Base-by-base conservation (phyloP, 225 moss, liverwort and hornwort genomes). In the Antitrichia curtipendula region DNA sequence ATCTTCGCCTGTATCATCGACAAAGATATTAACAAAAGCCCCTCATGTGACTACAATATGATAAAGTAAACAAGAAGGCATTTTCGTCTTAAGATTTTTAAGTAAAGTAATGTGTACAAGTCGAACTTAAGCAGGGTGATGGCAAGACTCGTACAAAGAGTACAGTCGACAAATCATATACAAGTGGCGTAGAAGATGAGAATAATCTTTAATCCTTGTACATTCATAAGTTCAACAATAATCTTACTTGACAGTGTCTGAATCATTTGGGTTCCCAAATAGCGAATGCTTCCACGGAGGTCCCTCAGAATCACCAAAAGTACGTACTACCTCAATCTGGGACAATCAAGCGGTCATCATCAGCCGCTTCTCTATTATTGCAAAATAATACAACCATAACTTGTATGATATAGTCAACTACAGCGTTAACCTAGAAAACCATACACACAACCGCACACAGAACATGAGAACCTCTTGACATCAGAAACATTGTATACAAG, bases 201-300 rank as follows among this genome's bases (percentile, higher is more conserved):
- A 36, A 24, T 25, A 38, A 78, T 56, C 60, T 80, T 64, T 45
- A 36, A 88, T 40, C 38, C 38, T 72, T 29, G 16, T 40, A 41
- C 65, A 70, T 32, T 45, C 47, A 69, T 16, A 49, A 80, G 75
- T 65, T 43, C 66, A 86, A 86, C 45, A 24, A 43, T 36, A 84
- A 83, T 84, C 91, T 88, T 93, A 97, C 99, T 92, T 97, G 87
- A 90, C 91, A 86, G 99, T 99, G 82, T 99, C 99, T 75, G 95
- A 90, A 88, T 99, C 99, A 78, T 95, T 95, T 24, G 99, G 99
- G 90, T 99, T 97, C 79, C 99, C 99, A 90, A 99, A 99, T n/a
- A 99, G 88, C 12, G 99, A 99, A 90, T 96, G 90, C 88, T 94
- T 97, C 99, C 99, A 99, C 60, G 97, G 92, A 28, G 95, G 95